These are phyloP conservation scores for Pseudonectria foliicola DNA, from an alignment of 2,329 filamentous ascomycete genomes.

Conservation along the genomic window DNA sequence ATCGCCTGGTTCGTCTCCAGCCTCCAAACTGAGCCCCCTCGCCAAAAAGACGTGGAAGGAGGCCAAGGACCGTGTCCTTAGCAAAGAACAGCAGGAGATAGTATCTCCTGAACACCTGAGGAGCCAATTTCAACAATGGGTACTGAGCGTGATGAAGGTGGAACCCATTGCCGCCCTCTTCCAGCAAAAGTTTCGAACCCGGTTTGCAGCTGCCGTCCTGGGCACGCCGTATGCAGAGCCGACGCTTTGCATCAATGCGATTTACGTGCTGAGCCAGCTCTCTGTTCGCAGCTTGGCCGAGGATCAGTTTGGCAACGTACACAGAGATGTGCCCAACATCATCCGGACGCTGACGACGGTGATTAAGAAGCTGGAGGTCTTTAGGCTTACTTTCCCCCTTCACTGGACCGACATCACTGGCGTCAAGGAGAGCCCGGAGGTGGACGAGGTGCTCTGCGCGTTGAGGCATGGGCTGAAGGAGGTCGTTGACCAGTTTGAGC, in stretches of 20 bases:
- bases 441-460: conserved; percentile 61
- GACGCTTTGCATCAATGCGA: conserved; percentile 62
- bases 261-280: conserved; percentile 62
- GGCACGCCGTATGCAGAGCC: conserved; percentile 67
- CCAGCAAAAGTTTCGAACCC: conserved; percentile 59
- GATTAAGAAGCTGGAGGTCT: conserved; percentile 61
- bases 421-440: conserved; percentile 50
- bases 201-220: conserved; percentile 60
- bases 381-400: conserved; percentile 49
- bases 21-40: conserved; percentile 42
- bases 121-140: conserved; percentile 41
- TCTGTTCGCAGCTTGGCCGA: conserved; percentile 68
- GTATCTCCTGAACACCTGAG: conserved; percentile 42
- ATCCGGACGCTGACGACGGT: conserved; percentile 65
- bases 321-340: conserved; percentile 68
- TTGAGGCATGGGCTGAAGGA: conserved; percentile 59
- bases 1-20: conserved; percentile 41
- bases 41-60: conserved; percentile 43
- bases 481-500: conserved; percentile 64
- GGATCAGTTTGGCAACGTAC: conserved; percentile 80
- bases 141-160: conserved; percentile 37
- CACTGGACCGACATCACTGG: conserved; percentile 76
- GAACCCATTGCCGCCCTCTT: conserved; percentile 60
- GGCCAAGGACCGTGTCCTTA: conserved; percentile 41
- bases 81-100: conserved; percentile 47